Conservation (phyloP, 2,329 filamentous ascomycete species). For the Aureobasidium leucospermi region DNA sequence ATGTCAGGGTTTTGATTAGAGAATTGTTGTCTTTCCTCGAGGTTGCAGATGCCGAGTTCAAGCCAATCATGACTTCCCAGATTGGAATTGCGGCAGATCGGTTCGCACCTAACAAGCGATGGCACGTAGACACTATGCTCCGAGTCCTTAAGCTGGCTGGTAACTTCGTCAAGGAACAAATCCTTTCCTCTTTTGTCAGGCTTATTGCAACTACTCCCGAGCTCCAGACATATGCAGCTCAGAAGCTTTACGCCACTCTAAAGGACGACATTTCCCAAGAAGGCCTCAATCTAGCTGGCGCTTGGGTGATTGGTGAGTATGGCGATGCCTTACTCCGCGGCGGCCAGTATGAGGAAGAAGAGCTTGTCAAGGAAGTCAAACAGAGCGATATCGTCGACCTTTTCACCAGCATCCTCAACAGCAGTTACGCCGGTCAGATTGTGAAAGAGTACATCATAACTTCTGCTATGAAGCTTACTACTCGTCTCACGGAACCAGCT, state of each 20-base stretch:
- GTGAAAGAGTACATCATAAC: slow-evolving; percentile 95
- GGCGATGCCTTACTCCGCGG: slow-evolving; percentile 83
- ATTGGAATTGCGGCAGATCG: slow-evolving; percentile 96
- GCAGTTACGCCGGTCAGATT: slow-evolving; percentile 84
- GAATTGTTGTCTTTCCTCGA: slow-evolving; percentile 93
- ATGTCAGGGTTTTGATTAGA: slow-evolving; percentile 85
- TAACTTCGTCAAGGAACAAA: slow-evolving; percentile 96
- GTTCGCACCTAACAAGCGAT: slow-evolving; percentile 92
- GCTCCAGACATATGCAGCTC: slow-evolving; percentile 90
- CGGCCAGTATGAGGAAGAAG: slow-evolving; percentile 89
- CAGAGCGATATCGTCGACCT: slow-evolving; percentile 88
- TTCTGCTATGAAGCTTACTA: slow-evolving; percentile 89
- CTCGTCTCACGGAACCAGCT: slow-evolving; percentile 71
- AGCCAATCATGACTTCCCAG: slow-evolving; percentile 95
- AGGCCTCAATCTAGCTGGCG: slow-evolving; percentile 82
- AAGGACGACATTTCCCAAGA: slow-evolving; percentile 98
- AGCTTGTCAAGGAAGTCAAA: slow-evolving; percentile 73
- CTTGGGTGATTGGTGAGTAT: slow-evolving; percentile 98
- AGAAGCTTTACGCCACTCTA: slow-evolving; percentile 83
- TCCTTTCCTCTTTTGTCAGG: slow-evolving; percentile 91
- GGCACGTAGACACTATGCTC: slow-evolving; percentile 98
- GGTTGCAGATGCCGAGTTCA: slow-evolving; percentile 97
- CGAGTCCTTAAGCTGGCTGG: slow-evolving; percentile 88
- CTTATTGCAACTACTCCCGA: slow-evolving; percentile 92
- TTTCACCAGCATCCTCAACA: slow-evolving; percentile 87